Conservation (phyloP, 495 filamentous ascomycete species). For the Aspergillus panamensis region DNA sequence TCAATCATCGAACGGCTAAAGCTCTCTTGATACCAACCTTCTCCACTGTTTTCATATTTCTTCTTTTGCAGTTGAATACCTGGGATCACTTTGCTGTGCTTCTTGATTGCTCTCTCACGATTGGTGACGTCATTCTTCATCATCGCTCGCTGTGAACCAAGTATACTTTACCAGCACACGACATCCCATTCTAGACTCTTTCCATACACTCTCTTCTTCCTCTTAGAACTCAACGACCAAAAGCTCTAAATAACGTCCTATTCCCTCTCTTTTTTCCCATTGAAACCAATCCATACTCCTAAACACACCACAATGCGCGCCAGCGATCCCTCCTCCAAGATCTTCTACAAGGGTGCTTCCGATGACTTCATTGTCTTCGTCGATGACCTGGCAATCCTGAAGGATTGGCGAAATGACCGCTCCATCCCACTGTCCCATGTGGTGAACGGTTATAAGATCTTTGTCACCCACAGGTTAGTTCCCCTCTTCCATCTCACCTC, state of each 20-base stretch:
- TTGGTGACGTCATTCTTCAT: conserved; percentile 3
- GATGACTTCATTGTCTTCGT: conserved; percentile 93
- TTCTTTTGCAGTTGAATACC: background rate
- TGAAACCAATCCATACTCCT: conserved; percentile 10
- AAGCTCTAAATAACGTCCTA: conserved; percentile 8
- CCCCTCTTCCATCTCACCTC: background rate
- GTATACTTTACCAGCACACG: background rate
- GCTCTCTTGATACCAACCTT: background rate
- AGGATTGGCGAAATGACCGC: conserved; percentile 81
- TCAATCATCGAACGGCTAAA: too few species aligned
- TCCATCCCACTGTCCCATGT: conserved; percentile 77
- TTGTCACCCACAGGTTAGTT: conserved; percentile 82
- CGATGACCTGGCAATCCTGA: conserved; percentile 64
- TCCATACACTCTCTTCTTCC: conserved; percentile 11
- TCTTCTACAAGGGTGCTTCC: conserved; percentile 83
- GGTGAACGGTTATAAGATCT: conserved; percentile 86
- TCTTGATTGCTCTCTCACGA: background rate
- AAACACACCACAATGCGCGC: conserved; percentile 70
- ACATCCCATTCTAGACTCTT: background rate
- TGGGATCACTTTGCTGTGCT: background rate
- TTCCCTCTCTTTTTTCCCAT: conserved; percentile 9
- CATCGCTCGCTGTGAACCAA: background rate
- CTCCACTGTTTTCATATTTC: background rate
- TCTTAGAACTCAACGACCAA: background rate
- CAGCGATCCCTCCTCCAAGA: conserved; percentile 69